phyloP scores from a whole-genome alignment of 129 eudicot species.

The Escallonia rubra region DNA sequence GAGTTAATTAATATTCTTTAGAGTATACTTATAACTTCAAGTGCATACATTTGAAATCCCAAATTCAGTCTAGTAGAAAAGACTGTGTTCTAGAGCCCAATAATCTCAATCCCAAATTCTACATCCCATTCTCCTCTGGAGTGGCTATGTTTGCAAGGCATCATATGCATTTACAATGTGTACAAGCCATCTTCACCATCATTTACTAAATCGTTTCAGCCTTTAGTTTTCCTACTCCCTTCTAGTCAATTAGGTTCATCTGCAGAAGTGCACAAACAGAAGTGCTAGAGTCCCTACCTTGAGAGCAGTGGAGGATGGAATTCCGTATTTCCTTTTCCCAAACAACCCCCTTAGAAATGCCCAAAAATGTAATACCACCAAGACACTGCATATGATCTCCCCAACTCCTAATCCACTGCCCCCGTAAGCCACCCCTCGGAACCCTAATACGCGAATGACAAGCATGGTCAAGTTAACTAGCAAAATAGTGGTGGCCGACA shows the following conservation, averaged over 20 bases:
- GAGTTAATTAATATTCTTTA: too few relatives aligned
- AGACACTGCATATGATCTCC: conserved; percentile 36
- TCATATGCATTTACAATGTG: background rate
- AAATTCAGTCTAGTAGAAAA: background rate
- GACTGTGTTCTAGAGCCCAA: background rate
- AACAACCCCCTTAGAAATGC: conserved; percentile 45
- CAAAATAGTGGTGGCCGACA: conserved; percentile 35
- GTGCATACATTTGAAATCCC: too few relatives aligned
- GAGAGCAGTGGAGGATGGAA: conserved; percentile 27
- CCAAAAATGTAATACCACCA: conserved; percentile 34
- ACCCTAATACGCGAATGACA: conserved; percentile 12
- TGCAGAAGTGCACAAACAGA: conserved; percentile 28
- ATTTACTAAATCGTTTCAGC: background rate
- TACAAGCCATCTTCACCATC: background rate
- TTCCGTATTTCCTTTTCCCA: conserved; percentile 52
- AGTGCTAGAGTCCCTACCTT: conserved; percentile 37
- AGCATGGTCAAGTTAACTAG: conserved; percentile 37
- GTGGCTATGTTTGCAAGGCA: background rate
- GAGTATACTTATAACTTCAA: too few relatives aligned
- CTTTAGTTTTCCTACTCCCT: background rate
- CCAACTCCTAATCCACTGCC: conserved; percentile 18
- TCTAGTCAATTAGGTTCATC: background rate
- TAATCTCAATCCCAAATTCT: background rate
- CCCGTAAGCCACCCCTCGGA: background rate
- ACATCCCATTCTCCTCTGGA: background rate